These are phyloP conservation scores for Sphaerobolus stellatus DNA, from an alignment of 1,284 basidiomycete genomes.

Conservation along the genomic window DNA sequence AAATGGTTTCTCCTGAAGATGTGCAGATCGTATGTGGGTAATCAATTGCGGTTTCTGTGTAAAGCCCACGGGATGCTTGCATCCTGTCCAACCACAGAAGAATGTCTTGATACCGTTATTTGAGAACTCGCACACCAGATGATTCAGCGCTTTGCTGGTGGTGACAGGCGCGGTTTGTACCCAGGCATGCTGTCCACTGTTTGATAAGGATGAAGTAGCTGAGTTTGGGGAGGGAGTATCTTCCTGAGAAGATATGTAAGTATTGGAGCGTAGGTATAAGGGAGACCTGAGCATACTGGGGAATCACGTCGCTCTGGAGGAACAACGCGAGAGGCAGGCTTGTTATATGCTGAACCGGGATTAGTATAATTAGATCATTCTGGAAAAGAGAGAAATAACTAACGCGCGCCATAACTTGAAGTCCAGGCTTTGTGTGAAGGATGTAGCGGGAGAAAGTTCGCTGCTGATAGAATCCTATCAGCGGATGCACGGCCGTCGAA, in stretches of 20 bases:
- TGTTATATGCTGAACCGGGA: too few relatives aligned
- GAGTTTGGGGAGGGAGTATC: neutral
- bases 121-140: constrained; percentile 6
- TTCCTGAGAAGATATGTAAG: neutral
- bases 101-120: constrained; percentile 9
- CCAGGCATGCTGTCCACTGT: constrained; percentile 4
- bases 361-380: too few relatives aligned
- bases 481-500: too few relatives aligned
- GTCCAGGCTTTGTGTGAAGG: too few relatives aligned
- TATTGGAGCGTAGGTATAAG: too few relatives aligned
- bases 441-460: too few relatives aligned
- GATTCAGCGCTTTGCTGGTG: constrained; percentile 9
- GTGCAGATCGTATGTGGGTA: constrained; percentile 10
- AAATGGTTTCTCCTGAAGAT: constrained; percentile 13
- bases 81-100: constrained; percentile 11
- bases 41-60: constrained; percentile 11
- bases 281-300: too few relatives aligned
- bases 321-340: too few relatives aligned
- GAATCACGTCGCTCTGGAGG: neutral
- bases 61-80: constrained; percentile 11
- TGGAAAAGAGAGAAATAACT: too few relatives aligned
- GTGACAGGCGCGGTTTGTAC: constrained; percentile 8
- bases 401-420: too few relatives aligned
- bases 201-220: neutral
- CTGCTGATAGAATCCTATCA: too few relatives aligned